Conservation (phyloP, 345 rosid genomes). For the Xanthoceras sorbifolium region DNA sequence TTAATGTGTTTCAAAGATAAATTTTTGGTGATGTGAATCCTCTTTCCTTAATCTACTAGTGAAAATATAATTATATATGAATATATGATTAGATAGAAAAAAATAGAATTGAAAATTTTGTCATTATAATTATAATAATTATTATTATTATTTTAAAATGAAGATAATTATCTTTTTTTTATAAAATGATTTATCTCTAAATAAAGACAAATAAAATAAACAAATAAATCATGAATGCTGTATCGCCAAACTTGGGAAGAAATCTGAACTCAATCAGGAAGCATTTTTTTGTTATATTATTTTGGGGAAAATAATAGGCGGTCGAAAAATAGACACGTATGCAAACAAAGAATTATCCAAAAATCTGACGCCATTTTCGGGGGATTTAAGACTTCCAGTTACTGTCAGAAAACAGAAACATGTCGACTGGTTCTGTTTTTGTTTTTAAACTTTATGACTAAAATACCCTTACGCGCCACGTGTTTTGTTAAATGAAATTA, state of each 20-base stretch:
- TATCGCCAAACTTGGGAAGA: neutral
- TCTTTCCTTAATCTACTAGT: too few species aligned
- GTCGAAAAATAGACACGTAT: neutral
- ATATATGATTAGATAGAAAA: too few species aligned
- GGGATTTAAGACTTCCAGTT: neutral
- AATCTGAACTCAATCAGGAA: neutral
- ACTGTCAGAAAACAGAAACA: conserved; percentile 2
- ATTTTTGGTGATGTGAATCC: too few species aligned
- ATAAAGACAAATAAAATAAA: too few species aligned
- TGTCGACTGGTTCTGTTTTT: neutral
- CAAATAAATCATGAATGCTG: too few species aligned
- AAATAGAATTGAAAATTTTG: too few species aligned
- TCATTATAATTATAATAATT: too few species aligned
- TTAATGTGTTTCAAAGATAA: too few species aligned
- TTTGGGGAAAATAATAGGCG: neutral
- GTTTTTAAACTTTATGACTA: neutral
- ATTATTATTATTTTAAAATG: too few species aligned
- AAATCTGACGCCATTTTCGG: neutral
- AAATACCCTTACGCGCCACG: conserved; percentile 4
- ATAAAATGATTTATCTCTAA: neutral
- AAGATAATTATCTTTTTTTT: too few species aligned
- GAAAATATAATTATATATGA: too few species aligned
- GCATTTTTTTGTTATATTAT: neutral
- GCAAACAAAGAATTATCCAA: neutral
- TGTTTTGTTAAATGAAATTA: neutral